phyloP scores from a whole-genome alignment of 306 rosid species.

The Rosa lucieae region DNA sequence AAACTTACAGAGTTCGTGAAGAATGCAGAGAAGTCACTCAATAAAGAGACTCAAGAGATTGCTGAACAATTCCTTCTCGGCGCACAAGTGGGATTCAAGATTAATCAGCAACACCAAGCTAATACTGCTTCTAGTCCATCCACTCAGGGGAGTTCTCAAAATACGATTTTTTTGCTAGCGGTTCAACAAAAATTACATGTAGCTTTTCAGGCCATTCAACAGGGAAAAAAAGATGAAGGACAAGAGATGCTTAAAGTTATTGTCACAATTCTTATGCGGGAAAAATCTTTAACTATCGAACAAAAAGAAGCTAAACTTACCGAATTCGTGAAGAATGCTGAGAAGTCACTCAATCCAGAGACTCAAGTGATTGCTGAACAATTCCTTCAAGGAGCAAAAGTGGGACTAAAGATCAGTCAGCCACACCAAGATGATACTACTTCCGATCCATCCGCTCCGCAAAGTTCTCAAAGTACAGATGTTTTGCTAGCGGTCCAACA shows the following conservation, averaged over 20 bases:
- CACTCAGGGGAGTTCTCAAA: not conserved
- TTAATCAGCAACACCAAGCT: not conserved
- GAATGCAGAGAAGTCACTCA: not conserved
- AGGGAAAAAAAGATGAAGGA: not conserved
- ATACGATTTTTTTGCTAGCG: not conserved
- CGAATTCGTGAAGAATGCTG: not conserved
- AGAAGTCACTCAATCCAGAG: not conserved
- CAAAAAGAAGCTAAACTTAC: not conserved
- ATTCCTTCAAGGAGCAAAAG: not conserved
- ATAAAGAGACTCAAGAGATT: not conserved
- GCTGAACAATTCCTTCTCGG: not conserved
- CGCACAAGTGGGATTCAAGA: not conserved
- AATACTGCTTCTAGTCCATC: not conserved
- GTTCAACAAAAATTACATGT: not conserved
- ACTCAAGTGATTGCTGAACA: not conserved
- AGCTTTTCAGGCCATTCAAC: not conserved
- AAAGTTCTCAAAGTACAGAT: not conserved
- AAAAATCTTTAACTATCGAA: not conserved
- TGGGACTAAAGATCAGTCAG: not conserved
- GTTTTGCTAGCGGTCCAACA: not conserved
- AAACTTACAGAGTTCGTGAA: not conserved
- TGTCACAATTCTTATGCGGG: not conserved
- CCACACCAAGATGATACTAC: not conserved
- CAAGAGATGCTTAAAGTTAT: not conserved
- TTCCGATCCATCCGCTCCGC: not conserved